Evolutionary conservation across 257 asterid genomes (phyloP).

Genomic region (Solanum ossicruentum): DNA sequence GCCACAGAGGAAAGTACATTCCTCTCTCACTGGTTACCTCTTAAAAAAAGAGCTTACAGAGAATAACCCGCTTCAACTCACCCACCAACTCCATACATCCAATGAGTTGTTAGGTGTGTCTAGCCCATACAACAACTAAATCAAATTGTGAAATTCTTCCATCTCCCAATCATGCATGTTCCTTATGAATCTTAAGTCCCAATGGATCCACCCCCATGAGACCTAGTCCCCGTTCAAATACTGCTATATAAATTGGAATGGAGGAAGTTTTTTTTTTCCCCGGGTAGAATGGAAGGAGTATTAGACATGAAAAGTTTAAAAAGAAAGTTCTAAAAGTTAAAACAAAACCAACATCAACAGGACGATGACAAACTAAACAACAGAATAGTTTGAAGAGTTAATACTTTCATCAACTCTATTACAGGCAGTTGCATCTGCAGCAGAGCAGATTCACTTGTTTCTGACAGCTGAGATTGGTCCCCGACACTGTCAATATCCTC

Average conservation of each 20-base stretch:
- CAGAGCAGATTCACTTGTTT: slow-evolving; percentile 42
- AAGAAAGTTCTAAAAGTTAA: not conserved
- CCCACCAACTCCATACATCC: too few relatives aligned
- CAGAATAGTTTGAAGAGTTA: slow-evolving; percentile 4
- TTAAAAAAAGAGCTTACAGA: too few relatives aligned
- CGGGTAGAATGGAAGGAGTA: not conserved
- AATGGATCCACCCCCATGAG: not conserved
- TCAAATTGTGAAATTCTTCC: too few relatives aligned
- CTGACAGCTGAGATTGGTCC: slow-evolving; percentile 54
- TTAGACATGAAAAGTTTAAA: not conserved
- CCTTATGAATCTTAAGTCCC: not conserved
- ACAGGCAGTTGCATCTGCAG: slow-evolving; percentile 71
- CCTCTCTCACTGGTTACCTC: too few relatives aligned
- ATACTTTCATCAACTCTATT: slow-evolving; percentile 77
- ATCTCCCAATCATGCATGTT: not conserved
- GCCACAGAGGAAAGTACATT: too few relatives aligned
- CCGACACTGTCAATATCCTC: slow-evolving; percentile 55
- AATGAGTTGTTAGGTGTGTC: too few relatives aligned
- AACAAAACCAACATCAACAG: not conserved
- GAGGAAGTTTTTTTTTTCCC: not conserved
- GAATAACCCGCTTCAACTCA: too few relatives aligned
- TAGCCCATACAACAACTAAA: too few relatives aligned
- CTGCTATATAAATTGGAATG: not conserved
- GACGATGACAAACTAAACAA: not conserved
- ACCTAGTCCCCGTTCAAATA: not conserved